Evolutionary conservation across 306 rosid genomes (phyloP).

Genomic region (Ormosia emarginata): DNA sequence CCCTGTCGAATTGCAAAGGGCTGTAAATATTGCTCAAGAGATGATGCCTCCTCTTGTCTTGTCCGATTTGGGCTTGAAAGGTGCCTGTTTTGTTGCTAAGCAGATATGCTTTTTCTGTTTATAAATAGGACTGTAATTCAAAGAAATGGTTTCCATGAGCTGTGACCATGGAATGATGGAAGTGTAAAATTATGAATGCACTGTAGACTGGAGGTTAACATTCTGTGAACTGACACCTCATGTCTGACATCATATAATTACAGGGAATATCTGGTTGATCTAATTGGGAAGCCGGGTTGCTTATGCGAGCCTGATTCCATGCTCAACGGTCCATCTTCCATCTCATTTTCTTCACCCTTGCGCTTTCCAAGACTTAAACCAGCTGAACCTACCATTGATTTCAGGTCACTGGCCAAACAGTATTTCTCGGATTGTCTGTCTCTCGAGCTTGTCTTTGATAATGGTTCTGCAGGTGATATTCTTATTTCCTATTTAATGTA

Average conservation of each 20-base stretch:
- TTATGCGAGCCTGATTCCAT: constrained; percentile 77
- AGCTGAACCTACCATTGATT: constrained; percentile 57
- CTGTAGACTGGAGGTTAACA: background rate
- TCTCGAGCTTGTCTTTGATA: constrained; percentile 65
- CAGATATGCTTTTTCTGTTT: constrained; percentile 2
- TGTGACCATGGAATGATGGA: background rate
- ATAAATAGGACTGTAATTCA: background rate
- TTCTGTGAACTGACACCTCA: background rate
- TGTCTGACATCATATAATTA: constrained; percentile 22
- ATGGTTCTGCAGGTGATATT: constrained; percentile 54
- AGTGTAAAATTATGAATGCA: constrained; percentile 5
- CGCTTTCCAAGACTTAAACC: constrained; percentile 67
- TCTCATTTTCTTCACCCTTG: constrained; percentile 74
- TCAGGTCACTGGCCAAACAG: constrained; percentile 76
- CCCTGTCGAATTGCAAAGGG: constrained; percentile 91
- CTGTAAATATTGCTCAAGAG: constrained; percentile 69
- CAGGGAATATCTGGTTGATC: constrained; percentile 80
- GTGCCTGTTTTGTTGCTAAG: constrained; percentile 29
- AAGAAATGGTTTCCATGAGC: background rate
- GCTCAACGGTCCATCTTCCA: constrained; percentile 84
- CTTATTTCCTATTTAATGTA: constrained; percentile 4
- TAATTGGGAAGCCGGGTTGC: constrained; percentile 67
- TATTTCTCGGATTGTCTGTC: constrained; percentile 62
- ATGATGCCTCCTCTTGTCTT: constrained; percentile 82
- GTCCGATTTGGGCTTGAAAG: constrained; percentile 66